Evolutionary conservation across 2,329 filamentous ascomycete species (phyloP), one percentile per base, ranked within the genome.

Genomic region (Calcarisporium arbuscula): DNA sequence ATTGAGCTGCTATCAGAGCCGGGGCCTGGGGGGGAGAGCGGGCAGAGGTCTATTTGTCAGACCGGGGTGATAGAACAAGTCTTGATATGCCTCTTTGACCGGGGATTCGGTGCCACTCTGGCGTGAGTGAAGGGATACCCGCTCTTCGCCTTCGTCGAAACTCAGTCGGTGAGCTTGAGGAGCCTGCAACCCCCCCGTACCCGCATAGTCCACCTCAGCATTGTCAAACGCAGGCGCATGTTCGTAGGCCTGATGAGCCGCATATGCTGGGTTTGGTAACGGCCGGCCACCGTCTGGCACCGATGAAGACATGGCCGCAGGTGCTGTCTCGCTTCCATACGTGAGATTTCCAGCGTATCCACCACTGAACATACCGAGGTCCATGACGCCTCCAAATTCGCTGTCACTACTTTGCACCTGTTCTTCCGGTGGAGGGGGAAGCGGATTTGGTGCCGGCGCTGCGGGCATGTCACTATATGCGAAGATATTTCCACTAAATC

Each of bases 11-110:
- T 69, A 39, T 86, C 85, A 3, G 78, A 80, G 7, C 70, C 74
- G 29, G 74, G 67, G 8, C 70, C 74, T 4, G 30, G 74, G 67
- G 5, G 77, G 77, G 3, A 81, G 62, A 7, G 75, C 75, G 46
- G 65, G 85, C 52, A 67, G 82, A 59, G 61, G 88, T 61, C 64
- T 78, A 68, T 49, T 67, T 43, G 75, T 65, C 53, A 88, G 77
- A 25, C 86, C 86, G 14, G 89, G 89, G 50, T 96, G 88, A 56
- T 94, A 98, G 55, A 95, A 95, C 53, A 96, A 80, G 49, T 95
- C 92, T 14, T 84, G 85, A 42, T 87, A 85, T 36, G 88, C 86
- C 28, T 84, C 80, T 44, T 77, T 77, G 22, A 65, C 61, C 2
- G 81, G 79, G 19, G 80, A 85, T 23, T 85, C 80, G 46, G 76